Percentiles rank a stretch among this genome's conserved stretches.
Evolutionary conservation across 495 filamentous ascomycete genomes (phyloP).

Genomic region (Tuber umbilicatum): DNA sequence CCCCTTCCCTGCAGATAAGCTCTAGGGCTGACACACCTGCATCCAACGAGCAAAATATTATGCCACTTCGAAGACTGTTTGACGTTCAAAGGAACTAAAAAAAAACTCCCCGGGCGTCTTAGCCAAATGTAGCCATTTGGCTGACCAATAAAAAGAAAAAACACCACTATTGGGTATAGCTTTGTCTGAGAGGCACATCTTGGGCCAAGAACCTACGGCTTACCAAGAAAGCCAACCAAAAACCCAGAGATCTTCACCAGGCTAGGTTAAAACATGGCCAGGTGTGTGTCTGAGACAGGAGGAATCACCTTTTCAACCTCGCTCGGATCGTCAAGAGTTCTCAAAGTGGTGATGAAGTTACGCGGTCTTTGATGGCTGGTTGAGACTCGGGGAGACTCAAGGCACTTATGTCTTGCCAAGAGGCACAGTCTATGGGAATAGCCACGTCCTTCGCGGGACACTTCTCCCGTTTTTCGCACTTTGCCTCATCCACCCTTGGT

Average conservation of each 20-base stretch:
- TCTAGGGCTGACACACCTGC: not conserved
- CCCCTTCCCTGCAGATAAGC: not conserved
- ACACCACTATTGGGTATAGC: not conserved
- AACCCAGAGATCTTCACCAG: not conserved
- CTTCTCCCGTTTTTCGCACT: not conserved
- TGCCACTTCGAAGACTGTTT: no score
- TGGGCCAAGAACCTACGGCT: not conserved
- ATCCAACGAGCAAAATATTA: no score
- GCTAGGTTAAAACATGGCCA: not conserved
- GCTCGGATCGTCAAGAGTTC: not conserved
- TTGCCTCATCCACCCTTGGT: not conserved
- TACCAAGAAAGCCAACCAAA: not conserved
- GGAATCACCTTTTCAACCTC: not conserved
- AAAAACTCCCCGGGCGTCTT: not conserved
- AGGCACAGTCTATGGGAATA: not conserved
- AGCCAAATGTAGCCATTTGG: not conserved
- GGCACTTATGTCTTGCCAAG: not conserved
- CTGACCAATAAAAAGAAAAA: not conserved
- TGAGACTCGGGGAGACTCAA: not conserved
- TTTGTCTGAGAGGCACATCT: not conserved
- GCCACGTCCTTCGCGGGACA: not conserved
- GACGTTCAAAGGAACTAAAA: no score
- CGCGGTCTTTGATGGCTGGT: not conserved
- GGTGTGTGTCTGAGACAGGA: not conserved
- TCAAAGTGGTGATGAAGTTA: not conserved